Evolutionary conservation across 2,329 filamentous ascomycete species (phyloP).

Genomic region (Pseudogymnoascus verrucosus): DNA sequence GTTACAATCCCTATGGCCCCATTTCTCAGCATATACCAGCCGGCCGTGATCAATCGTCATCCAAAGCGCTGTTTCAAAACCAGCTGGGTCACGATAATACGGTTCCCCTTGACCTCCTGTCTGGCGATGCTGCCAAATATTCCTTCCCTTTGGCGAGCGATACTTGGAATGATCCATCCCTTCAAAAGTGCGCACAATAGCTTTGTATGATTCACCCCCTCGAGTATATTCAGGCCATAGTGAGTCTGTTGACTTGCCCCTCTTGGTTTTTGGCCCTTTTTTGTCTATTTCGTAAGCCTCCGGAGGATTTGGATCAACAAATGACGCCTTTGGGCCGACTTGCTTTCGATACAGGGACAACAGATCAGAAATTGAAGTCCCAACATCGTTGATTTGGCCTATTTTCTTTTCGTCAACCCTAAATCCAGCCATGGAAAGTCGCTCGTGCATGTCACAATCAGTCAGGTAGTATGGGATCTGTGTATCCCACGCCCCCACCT

Average conservation of each 20-base stretch:
- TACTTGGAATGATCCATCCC: background rate
- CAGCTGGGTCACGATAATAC: constrained; percentile 41
- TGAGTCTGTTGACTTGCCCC: background rate
- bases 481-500: constrained; percentile 45
- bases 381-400: constrained; percentile 40
- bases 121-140: constrained; percentile 46
- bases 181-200: constrained; percentile 6
- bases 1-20: constrained; percentile 39
- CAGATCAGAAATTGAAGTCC: constrained; percentile 38
- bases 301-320: constrained; percentile 32
- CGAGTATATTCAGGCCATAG: background rate
- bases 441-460: constrained; percentile 48
- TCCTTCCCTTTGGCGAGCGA: constrained; percentile 29
- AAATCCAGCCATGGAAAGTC: constrained; percentile 40
- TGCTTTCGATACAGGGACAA: constrained; percentile 37
- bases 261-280: constrained; percentile 1
- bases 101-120: constrained; percentile 44
- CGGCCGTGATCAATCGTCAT: constrained; percentile 39
- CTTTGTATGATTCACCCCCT: background rate
- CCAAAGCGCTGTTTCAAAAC: constrained; percentile 36
- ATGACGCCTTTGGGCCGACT: constrained; percentile 22
- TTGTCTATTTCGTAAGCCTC: constrained; percentile 12
- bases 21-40: constrained; percentile 36
- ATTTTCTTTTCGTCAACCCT: constrained; percentile 32
- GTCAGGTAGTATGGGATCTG: constrained; percentile 50